Percentiles rank a stretch among this genome's conserved stretches.
These are phyloP conservation scores for Suillus sp. DNA, from an alignment of 768 basidiomycete genomes.

Conservation along the genomic window DNA sequence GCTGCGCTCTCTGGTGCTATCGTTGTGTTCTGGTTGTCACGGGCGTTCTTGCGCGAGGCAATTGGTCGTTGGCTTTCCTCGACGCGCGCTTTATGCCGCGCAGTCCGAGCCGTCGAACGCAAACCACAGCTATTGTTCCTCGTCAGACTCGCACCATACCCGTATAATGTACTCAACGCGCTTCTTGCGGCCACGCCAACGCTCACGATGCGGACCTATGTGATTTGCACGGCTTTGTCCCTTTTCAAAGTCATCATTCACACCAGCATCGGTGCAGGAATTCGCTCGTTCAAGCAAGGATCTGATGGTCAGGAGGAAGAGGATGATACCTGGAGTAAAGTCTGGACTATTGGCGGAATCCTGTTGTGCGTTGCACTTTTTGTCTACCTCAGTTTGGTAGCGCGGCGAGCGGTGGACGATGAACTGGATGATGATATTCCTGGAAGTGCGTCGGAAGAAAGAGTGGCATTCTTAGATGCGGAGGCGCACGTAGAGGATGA, in stretches of 20 bases:
- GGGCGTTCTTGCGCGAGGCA: slow-evolving; percentile 66
- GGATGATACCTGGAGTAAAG: slow-evolving; percentile 49
- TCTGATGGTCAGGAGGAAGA: slow-evolving; percentile 42
- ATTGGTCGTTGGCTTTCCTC: slow-evolving; percentile 76
- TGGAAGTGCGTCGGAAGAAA: slow-evolving; percentile 47
- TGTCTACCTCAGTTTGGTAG: slow-evolving; percentile 78
- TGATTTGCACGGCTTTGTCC: slow-evolving; percentile 76
- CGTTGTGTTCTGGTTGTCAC: slow-evolving; percentile 79
- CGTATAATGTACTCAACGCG: slow-evolving; percentile 94
- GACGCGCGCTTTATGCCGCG: slow-evolving; percentile 72
- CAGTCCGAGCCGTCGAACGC: slow-evolving; percentile 85
- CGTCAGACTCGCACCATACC: slow-evolving; percentile 89
- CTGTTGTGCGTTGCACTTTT: slow-evolving; percentile 73
- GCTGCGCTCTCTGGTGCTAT: slow-evolving; percentile 86
- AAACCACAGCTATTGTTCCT: slow-evolving; percentile 87
- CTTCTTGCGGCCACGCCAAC: slow-evolving; percentile 86
- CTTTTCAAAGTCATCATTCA: slow-evolving; percentile 91
- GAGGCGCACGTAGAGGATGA: slow-evolving; percentile 25
- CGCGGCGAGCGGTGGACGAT: slow-evolving; percentile 66
- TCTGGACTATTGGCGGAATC: slow-evolving; percentile 72
- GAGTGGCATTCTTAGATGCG: slow-evolving; percentile 52
- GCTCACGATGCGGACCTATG: slow-evolving; percentile 78
- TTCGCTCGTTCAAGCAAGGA: slow-evolving; percentile 79
- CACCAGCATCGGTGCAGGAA: slow-evolving; percentile 83
- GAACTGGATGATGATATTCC: slow-evolving; percentile 47